A percentile compares a stretch with the other conserved stretches of the same genome.
Evolutionary conservation across 192 early-diverging fungal species (phyloP).

Genomic region (Backusella parvicylindrica): DNA sequence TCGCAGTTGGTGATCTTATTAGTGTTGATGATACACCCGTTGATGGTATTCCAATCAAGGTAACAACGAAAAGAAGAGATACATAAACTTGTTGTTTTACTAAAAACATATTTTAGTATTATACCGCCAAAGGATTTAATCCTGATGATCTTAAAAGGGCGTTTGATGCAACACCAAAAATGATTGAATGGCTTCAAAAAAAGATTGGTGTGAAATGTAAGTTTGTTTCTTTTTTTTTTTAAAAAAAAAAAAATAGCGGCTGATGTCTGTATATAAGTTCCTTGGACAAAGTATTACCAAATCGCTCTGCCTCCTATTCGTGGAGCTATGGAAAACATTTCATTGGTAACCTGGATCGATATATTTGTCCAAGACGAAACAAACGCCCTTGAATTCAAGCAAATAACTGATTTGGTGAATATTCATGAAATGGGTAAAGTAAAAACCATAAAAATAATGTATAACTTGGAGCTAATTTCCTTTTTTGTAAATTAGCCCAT

Average conservation of each 20-base stretch:
- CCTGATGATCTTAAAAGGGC: constrained; percentile 38
- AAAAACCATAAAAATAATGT: neutral
- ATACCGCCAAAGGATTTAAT: constrained; percentile 34
- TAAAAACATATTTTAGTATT: constrained; percentile 27
- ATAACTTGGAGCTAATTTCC: neutral
- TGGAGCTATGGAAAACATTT: constrained; percentile 60
- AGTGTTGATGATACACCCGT: constrained; percentile 40
- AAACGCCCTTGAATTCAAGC: constrained; percentile 22
- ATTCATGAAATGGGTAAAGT: constrained; percentile 51
- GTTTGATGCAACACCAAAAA: constrained; percentile 43
- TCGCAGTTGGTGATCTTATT: constrained; percentile 49
- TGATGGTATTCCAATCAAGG: constrained; percentile 42
- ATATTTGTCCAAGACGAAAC: constrained; percentile 36
- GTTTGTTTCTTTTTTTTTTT: neutral
- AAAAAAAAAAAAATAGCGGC: neutral
- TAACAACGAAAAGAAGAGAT: neutral
- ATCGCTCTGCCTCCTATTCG: constrained; percentile 31
- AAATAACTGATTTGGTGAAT: constrained; percentile 37
- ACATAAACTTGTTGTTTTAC: neutral
- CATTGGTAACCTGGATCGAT: constrained; percentile 45
- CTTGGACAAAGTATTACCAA: constrained; percentile 56
- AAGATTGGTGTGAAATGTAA: constrained; percentile 35
- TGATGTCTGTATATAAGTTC: constrained; percentile 22
- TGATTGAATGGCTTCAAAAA: constrained; percentile 49
- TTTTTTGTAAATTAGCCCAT: constrained; percentile 24